These are phyloP conservation scores for Iberis pinnata DNA, from an alignment of 345 rosid species.

Conservation along the genomic window DNA sequence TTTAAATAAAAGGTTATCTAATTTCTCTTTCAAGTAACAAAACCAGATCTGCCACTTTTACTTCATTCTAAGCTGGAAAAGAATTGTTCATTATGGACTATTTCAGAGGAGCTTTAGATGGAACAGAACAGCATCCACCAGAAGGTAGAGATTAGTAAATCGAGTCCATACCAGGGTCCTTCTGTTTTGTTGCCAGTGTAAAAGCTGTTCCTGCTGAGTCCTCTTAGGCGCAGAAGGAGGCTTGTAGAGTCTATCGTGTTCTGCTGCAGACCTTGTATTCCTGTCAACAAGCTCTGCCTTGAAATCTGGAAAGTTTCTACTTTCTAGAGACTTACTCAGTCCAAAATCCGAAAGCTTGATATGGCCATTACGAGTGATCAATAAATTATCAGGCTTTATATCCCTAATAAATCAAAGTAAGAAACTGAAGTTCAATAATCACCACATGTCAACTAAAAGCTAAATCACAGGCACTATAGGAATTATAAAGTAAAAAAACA, in stretches of 20 bases:
- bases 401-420: slow-evolving; percentile 39
- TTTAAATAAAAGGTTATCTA: background rate
- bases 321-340: slow-evolving; percentile 58
- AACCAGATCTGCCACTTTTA: background rate
- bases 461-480: slow-evolving; percentile 1
- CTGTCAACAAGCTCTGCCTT: slow-evolving; percentile 39
- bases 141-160: slow-evolving; percentile 9
- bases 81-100: background rate
- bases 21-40: slow-evolving; percentile 9
- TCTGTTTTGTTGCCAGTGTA: slow-evolving; percentile 69
- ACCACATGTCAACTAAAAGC: slow-evolving; percentile 5
- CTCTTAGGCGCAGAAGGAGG: slow-evolving; percentile 50
- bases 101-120: slow-evolving; percentile 4
- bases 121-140: slow-evolving; percentile 1
- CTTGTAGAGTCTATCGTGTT: slow-evolving; percentile 37
- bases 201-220: slow-evolving; percentile 60
- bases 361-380: slow-evolving; percentile 54
- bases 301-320: slow-evolving; percentile 43
- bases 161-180: slow-evolving; percentile 46
- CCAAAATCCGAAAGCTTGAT: slow-evolving; percentile 71
- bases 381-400: slow-evolving; percentile 66
- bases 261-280: slow-evolving; percentile 37
- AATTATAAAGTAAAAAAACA: background rate
- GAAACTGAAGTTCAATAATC: slow-evolving; percentile 14
- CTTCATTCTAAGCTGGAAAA: slow-evolving; percentile 12